Conservation (phyloP, 1,139 yeast genomes). For the Komagataea norvegica region DNA sequence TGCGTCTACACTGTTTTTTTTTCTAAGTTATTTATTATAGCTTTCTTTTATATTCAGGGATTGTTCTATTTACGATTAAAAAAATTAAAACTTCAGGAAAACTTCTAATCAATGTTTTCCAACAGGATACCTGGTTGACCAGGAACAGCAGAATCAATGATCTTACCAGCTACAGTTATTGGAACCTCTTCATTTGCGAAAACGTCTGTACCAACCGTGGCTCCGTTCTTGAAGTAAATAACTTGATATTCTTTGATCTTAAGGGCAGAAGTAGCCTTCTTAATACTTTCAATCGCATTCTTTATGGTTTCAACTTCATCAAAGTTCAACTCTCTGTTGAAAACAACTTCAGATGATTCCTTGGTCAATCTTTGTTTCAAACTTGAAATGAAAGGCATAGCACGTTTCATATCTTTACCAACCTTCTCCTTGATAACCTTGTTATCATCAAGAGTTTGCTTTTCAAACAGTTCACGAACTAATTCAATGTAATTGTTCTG, state of each 20-base stretch:
- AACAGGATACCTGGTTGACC: conserved; percentile 88
- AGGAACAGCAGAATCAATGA: conserved; percentile 81
- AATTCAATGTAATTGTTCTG: conserved; percentile 83
- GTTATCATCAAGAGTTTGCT: conserved; percentile 55
- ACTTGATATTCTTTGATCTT: conserved; percentile 54
- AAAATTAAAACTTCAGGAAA: neutral
- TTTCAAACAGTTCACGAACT: conserved; percentile 73
- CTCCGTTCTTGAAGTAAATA: conserved; percentile 55
- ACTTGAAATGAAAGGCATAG: conserved; percentile 92
- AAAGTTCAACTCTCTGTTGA: conserved; percentile 81
- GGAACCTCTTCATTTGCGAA: conserved; percentile 68
- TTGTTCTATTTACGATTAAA: conserved; percentile 1
- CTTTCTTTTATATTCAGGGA: conserved; percentile 1
- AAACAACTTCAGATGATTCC: conserved; percentile 71
- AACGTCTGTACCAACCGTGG: conserved; percentile 57
- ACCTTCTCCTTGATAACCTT: conserved; percentile 56
- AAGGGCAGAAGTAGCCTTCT: conserved; percentile 63
- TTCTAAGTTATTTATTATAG: neutral
- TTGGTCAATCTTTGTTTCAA: conserved; percentile 72
- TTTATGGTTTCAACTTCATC: conserved; percentile 68
- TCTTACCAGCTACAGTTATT: conserved; percentile 58
- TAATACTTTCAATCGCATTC: conserved; percentile 48
- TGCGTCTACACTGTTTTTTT: neutral
- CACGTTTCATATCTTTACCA: conserved; percentile 79
- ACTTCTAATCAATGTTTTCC: conserved; percentile 44